Evolutionary conservation across 2,329 filamentous ascomycete genomes (phyloP).

Genomic region (Penicillium digitatum): DNA sequence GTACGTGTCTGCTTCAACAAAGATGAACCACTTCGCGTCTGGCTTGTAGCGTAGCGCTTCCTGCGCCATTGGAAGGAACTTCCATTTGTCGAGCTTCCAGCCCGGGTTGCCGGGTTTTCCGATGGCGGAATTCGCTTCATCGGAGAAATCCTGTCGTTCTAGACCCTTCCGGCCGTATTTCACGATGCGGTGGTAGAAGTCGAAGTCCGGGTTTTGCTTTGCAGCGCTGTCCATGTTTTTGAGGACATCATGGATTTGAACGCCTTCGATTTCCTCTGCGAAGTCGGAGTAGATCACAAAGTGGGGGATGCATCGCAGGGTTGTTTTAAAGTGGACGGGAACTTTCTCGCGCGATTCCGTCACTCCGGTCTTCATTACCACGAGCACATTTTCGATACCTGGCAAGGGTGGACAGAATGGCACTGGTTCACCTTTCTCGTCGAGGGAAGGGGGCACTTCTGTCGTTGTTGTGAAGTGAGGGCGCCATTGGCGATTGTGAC

Average conservation of each 20-base stretch:
- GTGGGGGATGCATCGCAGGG: slow-evolving; percentile 54
- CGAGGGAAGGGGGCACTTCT: slow-evolving; percentile 5
- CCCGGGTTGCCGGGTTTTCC: slow-evolving; percentile 48
- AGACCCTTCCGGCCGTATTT: slow-evolving; percentile 44
- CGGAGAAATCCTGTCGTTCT: slow-evolving; percentile 34
- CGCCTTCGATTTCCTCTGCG: slow-evolving; percentile 50
- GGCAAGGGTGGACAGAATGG: slow-evolving; percentile 34
- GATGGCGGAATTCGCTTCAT: slow-evolving; percentile 38
- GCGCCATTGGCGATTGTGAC: slow-evolving; percentile 8
- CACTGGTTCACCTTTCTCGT: slow-evolving; percentile 14
- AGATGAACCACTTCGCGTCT: slow-evolving; percentile 56
- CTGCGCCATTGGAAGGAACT: slow-evolving; percentile 54
- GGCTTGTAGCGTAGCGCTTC: slow-evolving; percentile 45
- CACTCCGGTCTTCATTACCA: slow-evolving; percentile 57
- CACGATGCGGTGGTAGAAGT: slow-evolving; percentile 50
- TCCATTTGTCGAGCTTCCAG: slow-evolving; percentile 57
- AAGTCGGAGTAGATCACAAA: slow-evolving; percentile 59
- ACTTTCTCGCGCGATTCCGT: slow-evolving; percentile 55
- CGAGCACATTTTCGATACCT: slow-evolving; percentile 51
- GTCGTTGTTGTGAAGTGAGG: slow-evolving; percentile 8
- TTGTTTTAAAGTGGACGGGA: slow-evolving; percentile 52
- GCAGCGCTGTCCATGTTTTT: slow-evolving; percentile 42
- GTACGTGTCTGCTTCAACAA: slow-evolving; percentile 58
- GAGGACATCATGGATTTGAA: slow-evolving; percentile 50
- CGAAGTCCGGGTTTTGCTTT: slow-evolving; percentile 45